Evolutionary conservation across 1,139 yeast genomes (phyloP), one percentile per base, ranked within the genome.

Genomic region (Yamadazyma mexicana): DNA sequence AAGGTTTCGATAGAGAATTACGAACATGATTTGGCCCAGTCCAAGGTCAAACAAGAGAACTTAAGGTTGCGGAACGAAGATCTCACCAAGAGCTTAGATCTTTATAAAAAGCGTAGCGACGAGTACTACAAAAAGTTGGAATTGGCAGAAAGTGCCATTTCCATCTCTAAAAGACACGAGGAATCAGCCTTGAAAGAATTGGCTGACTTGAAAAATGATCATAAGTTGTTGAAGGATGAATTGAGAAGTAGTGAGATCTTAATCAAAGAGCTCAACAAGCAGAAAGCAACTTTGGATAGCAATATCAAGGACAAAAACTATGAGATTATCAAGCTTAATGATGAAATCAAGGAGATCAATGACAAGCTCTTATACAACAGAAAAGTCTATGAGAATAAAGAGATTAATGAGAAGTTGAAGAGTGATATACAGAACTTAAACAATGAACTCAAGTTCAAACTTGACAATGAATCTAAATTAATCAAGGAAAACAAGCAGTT

Each of bases 61-160:
- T 59, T 81, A 31, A 60, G 61, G 17, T 55, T 70, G n/a, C 77
- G 76, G 44, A 79, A 76, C 46, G 47, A 52, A 2, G 87, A 85
- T 17, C 60, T 85, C 25, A 58, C 64, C 1, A 73, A 75, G 34
- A 70, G 79, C 30, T 64, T 84, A 31, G 79, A 77, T 24, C 66
- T 86, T 28, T 88, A 85, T 60, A 84, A 81, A 54, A 64, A 69
- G 30, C 75, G 96, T 43, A 81, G 95, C 12, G 92, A 87, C 34
- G 87, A 84, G 48, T 86, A 87, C 54, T 80, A 76, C 51, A 71
- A 73, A 44, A 86, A 87, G 51, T 67, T 89, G 27, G 95, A 88
- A 52, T 75, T 79, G 43, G 92, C 95, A 0, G 96, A 91, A 54
- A 73, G 83, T 36, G 84, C 88, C 2, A 79, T 86, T 2, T 68